Evolutionary conservation across 495 filamentous ascomycete species (phyloP), one percentile per base, ranked within the genome.

Genomic region (Xylaria flabelliformis): DNA sequence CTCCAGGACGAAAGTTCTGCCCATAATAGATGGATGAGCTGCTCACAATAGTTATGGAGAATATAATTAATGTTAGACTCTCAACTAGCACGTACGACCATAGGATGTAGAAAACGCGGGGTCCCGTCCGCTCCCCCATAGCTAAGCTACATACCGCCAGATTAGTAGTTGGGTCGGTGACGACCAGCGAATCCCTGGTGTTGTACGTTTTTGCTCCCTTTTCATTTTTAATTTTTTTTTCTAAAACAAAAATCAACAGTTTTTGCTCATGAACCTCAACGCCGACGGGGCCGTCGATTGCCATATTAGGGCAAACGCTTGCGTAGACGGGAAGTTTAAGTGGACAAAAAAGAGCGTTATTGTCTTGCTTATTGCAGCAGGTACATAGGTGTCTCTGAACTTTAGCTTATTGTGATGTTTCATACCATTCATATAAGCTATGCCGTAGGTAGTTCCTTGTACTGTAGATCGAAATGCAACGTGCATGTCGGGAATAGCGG

Each of bases 121-220:
- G 46, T 50, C 46, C 46, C 46, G 46, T 50, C 46, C 46, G 46
- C 46, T 50, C 46, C 48, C 48, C 48, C 48, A 51, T 51, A 51
- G 48, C 48, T 51, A 51, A 51, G 48, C 48, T 24, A 51, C n/a
- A 51, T 21, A 51, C 48, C 36, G 75, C 55, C 71, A 56, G 77
- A 80, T 72, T 76, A 82, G 82, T 81, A 82, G 75, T 82, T 76
- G 75, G 77, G 80, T 83, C 74, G 82, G 77, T 82, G 82, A 82
- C 76, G 74, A 83, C 74, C 76, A 74, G 80, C 76, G 79, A 82
- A 81, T 76, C 64, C 80, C 73, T 46, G 74, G 76, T 82, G 80
- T 79, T 78, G 80, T 80, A 81, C 78, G 58, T 75, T 74, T 72
- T 29, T 29, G 26, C 26, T 29, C 1, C 26, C 34, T 36, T 36